Conservation (phyloP, 2,329 filamentous ascomycete genomes). For the Whalleya microplaca region DNA sequence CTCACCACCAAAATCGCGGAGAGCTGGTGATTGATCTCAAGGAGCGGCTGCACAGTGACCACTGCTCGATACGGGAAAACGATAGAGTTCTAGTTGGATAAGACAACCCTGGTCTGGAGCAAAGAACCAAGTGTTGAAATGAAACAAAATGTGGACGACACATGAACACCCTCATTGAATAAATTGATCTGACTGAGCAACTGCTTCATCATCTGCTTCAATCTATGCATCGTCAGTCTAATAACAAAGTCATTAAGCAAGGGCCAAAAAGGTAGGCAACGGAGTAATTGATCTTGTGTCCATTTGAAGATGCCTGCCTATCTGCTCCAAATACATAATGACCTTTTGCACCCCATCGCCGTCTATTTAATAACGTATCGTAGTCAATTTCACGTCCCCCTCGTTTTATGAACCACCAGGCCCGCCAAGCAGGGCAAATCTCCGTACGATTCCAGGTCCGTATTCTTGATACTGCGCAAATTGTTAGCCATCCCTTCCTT, state of each 20-base stretch:
- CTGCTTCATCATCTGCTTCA: too few relatives aligned
- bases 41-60: too few relatives aligned
- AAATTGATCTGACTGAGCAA: too few relatives aligned
- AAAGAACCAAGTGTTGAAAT: neutral
- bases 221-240: too few relatives aligned
- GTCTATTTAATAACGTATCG: constrained; percentile 22
- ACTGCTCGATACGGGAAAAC: too few relatives aligned
- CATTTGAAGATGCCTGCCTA: constrained; percentile 18
- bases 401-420: constrained; percentile 73
- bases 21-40: too few relatives aligned
- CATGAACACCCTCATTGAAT: too few relatives aligned
- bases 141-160: too few relatives aligned
- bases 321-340: constrained; percentile 24
- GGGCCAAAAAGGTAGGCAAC: neutral
- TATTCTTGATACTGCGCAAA: constrained; percentile 82
- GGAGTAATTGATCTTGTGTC: constrained; percentile 13
- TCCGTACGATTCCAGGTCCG: constrained; percentile 90
- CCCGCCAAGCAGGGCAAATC: constrained; percentile 91
- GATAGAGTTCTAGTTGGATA: too few relatives aligned
- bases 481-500: constrained; percentile 4
- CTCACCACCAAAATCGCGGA: neutral
- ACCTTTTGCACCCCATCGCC: constrained; percentile 19
- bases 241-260: too few relatives aligned
- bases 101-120: too few relatives aligned
- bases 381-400: constrained; percentile 1